Conservation (phyloP, 805 yeast genomes). For the Yamadazyma akitaensis region DNA sequence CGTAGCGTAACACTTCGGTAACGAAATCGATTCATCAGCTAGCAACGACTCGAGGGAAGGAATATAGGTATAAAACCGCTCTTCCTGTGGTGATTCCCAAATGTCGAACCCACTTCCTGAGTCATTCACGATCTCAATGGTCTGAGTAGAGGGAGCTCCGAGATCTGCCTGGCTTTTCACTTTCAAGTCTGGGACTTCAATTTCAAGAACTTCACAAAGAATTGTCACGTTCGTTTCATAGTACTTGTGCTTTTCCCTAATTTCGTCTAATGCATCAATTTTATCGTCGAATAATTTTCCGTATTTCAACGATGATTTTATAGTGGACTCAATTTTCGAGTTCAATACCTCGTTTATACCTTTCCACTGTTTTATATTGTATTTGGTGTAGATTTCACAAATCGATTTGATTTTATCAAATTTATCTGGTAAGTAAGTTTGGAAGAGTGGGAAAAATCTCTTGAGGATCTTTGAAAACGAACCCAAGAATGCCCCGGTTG, state of each 20-base stretch:
- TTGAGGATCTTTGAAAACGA: slow-evolving; percentile 50
- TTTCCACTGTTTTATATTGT: slow-evolving; percentile 34
- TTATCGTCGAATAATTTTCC: slow-evolving; percentile 55
- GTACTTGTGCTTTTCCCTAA: slow-evolving; percentile 9
- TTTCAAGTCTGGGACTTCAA: slow-evolving; percentile 14
- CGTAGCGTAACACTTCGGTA: slow-evolving; percentile 20
- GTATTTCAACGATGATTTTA: slow-evolving; percentile 54
- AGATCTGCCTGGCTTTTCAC: slow-evolving; percentile 12
- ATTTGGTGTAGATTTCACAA: slow-evolving; percentile 29
- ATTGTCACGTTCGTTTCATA: slow-evolving; percentile 6
- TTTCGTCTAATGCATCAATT: slow-evolving; percentile 30
- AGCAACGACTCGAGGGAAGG: slow-evolving; percentile 38
- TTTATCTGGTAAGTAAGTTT: slow-evolving; percentile 25
- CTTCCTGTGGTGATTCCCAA: slow-evolving; percentile 70
- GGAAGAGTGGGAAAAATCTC: slow-evolving; percentile 36
- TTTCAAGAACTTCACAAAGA: slow-evolving; percentile 7
- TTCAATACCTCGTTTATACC: slow-evolving; percentile 43
- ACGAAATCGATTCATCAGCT: slow-evolving; percentile 7
- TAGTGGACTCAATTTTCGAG: slow-evolving; percentile 5
- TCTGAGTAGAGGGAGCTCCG: background rate
- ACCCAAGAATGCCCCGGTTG: slow-evolving; percentile 28
- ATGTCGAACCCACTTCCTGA: slow-evolving; percentile 17
- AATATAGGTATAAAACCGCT: slow-evolving; percentile 57
- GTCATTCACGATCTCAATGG: slow-evolving; percentile 25
- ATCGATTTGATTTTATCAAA: slow-evolving; percentile 35